phyloP scores from a whole-genome alignment of 1,284 basidiomycete genomes.

The Albatrellus sp. region DNA sequence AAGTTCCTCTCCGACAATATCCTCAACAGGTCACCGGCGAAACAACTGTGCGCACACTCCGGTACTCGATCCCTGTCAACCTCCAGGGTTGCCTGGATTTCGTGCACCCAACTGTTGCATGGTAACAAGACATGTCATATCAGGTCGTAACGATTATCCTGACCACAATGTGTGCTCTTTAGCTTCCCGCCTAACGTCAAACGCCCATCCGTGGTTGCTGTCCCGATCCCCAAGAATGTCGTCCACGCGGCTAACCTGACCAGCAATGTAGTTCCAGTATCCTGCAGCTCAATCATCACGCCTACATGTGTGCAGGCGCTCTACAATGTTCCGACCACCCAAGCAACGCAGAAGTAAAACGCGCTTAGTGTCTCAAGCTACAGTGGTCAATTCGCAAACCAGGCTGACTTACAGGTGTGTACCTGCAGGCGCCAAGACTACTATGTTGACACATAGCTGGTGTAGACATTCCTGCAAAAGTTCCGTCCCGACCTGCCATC shows the following conservation, averaged over 20 bases:
- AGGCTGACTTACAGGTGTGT: slow-evolving; percentile 8
- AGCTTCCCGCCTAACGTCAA: too few relatives aligned
- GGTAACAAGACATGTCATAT: not conserved
- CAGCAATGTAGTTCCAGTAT: too few relatives aligned
- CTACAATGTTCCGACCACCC: slow-evolving; percentile 20
- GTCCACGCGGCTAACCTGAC: too few relatives aligned
- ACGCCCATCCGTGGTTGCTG: too few relatives aligned
- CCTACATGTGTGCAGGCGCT: slow-evolving; percentile 18
- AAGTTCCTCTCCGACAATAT: slow-evolving; percentile 25
- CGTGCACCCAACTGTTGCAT: slow-evolving; percentile 28
- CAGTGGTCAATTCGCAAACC: slow-evolving; percentile 17
- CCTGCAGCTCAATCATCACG: too few relatives aligned
- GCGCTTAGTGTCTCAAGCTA: slow-evolving; percentile 21
- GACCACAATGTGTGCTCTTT: too few relatives aligned
- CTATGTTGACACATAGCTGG: too few relatives aligned
- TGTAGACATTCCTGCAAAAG: slow-evolving; percentile 9
- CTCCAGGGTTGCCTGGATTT: slow-evolving; percentile 25
- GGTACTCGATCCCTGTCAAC: slow-evolving; percentile 28
- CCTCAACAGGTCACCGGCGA: slow-evolving; percentile 20
- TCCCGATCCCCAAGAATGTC: too few relatives aligned
- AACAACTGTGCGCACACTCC: slow-evolving; percentile 23
- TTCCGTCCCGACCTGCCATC: slow-evolving; percentile 18
- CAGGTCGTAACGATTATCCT: too few relatives aligned
- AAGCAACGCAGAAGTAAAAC: slow-evolving; percentile 17
- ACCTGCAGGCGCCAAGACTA: too few relatives aligned